Conservation (phyloP, 768 basidiomycete species). For the Rhodotorula babjevae region DNA sequence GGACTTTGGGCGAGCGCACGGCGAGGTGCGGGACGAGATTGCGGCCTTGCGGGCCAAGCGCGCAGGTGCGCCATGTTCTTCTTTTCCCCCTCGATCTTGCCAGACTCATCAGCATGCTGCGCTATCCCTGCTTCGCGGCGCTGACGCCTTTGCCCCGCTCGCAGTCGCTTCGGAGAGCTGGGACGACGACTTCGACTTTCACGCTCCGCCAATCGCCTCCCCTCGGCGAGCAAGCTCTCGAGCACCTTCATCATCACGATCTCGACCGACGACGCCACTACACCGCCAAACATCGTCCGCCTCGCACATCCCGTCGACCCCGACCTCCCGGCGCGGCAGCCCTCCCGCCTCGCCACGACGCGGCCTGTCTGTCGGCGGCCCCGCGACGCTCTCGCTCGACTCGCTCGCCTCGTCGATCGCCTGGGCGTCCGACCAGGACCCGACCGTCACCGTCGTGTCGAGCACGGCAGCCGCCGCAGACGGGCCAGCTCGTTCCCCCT, state of each 20-base stretch:
- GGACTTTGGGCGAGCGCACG: not conserved
- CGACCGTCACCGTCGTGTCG: not conserved
- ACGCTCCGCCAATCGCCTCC: not conserved
- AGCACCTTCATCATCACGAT: not conserved
- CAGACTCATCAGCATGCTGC: too few species aligned
- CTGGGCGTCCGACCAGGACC: not conserved
- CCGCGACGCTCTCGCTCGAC: not conserved
- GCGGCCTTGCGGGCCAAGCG: not conserved
- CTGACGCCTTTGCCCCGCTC: not conserved
- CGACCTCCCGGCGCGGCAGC: not conserved
- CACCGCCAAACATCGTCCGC: not conserved
- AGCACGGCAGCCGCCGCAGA: too few species aligned
- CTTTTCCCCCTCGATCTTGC: not conserved
- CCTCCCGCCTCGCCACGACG: not conserved
- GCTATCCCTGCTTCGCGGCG: too few species aligned
- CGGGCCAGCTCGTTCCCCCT: not conserved
- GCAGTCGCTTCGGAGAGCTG: slow-evolving; percentile 17
- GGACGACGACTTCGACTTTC: slow-evolving; percentile 37
- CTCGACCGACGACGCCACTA: not conserved
- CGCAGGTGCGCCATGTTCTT: not conserved
- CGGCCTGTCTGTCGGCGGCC: not conserved
- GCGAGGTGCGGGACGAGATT: not conserved
- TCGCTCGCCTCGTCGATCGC: not conserved
- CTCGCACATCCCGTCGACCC: not conserved
- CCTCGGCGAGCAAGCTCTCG: not conserved